These are phyloP conservation scores for Atractiella rhizophila DNA, from an alignment of 768 basidiomycete species.

Conservation along the genomic window DNA sequence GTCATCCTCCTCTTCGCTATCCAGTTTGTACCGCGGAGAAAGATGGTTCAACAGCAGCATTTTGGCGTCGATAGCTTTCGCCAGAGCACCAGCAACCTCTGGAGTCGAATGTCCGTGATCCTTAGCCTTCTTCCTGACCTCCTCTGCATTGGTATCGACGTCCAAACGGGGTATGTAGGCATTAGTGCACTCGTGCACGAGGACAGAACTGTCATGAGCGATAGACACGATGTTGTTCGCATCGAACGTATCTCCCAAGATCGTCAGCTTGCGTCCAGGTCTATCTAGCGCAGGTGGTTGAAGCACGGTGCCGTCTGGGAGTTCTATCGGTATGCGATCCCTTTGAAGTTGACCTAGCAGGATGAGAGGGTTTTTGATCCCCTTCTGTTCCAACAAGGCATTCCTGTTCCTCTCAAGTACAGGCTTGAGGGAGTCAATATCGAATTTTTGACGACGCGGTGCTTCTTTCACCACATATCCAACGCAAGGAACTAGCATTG, in stretches of 20 bases:
- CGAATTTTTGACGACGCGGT: constrained; percentile 46
- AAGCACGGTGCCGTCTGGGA: constrained; percentile 47
- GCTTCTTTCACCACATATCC: constrained; percentile 49
- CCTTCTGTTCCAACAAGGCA: constrained; percentile 9
- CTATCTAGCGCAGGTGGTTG: constrained; percentile 32
- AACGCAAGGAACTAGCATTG: constrained; percentile 39
- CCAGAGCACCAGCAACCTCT: constrained; percentile 41
- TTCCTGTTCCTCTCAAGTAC: constrained; percentile 13
- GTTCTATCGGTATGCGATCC: constrained; percentile 35
- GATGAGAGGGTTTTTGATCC: constrained; percentile 36
- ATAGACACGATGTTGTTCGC: constrained; percentile 27
- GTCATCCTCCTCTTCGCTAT: no score
- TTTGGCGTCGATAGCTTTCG: constrained; percentile 34
- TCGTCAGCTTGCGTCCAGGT: constrained; percentile 44
- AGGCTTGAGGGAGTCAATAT: constrained; percentile 36
- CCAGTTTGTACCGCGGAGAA: constrained; percentile 37
- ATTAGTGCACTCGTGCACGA: constrained; percentile 70
- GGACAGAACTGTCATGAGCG: constrained; percentile 38
- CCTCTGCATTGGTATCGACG: constrained; percentile 21
- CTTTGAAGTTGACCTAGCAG: constrained; percentile 41
- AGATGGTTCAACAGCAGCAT: constrained; percentile 54
- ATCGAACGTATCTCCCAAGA: constrained; percentile 56
- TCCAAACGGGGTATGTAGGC: constrained; percentile 36
- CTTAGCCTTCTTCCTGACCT: constrained; percentile 36
- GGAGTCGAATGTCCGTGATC: constrained; percentile 54